Base-by-base conservation (phyloP, 2,329 filamentous ascomycete species). In the Lachnellula suecica region DNA sequence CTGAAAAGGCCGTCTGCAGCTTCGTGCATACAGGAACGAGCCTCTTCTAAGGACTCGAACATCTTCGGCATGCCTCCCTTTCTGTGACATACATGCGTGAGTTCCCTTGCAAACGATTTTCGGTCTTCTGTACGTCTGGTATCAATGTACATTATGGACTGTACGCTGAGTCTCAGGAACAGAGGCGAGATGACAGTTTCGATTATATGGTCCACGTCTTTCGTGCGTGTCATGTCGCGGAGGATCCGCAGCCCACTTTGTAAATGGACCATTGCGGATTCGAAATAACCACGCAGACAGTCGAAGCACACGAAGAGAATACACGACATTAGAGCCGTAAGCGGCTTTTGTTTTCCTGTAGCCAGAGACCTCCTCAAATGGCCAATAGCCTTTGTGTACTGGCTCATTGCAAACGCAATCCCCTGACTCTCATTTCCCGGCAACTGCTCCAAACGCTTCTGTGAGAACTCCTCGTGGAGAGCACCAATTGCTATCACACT, bases 221-320 rank as follows among this genome's bases (percentile, higher is more conserved):
- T 19, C 34, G 42, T 53, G 41, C 27, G 45, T 17, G 19, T 52
- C 24, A 54, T 27, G 44, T 63, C 58, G 13, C 52, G 46, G 2
- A 67, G 46, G 17, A 68, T 67, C 44, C 60, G 60, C 6, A 68
- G 40, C 2, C 64, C 64, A 48, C 56, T 62, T 19, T 62, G 51
- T 22, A 68, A 46, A 57, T 68, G 65, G n/a, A 63, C 46, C 48
- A 66, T 59, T 5, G 65, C 64, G 6, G 59, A 61, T 13, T 57
- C 56, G 20, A 60, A 63, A 29, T 63, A 51, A 1, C 63, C 64
- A n/a, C 62, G 46, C 29, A 68, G 43, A 19, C 57, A 63, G 45
- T 68, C 64, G 17, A 67, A 66, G 35, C 59, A 62, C 9, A 65
- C 59, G 43, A 66, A 67, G 7, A 67, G 51, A 17, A 64, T 53